Evolutionary conservation across 1,284 basidiomycete genomes (phyloP), one percentile per base, ranked within the genome.

Genomic region (Chalciporus piperatoides): DNA sequence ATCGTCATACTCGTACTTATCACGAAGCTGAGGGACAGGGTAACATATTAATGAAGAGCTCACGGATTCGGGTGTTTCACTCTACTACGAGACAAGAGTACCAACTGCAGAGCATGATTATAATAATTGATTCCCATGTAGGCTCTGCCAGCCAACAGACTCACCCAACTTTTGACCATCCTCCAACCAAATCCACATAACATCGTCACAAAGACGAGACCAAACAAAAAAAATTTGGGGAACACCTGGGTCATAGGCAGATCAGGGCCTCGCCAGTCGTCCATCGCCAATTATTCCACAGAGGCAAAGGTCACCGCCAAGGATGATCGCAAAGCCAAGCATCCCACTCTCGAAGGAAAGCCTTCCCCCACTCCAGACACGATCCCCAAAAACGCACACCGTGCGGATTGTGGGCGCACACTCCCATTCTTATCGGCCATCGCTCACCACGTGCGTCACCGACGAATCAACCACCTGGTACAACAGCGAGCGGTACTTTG

Each of bases 161-260:
- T n/a, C n/a, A n/a, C n/a, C n/a, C n/a, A n/a, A 25, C 7, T 25
- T 25, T 2, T 4, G 12, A 32, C 30, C 6, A 2, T 8, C 35
- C 19, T 37, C 35, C 35, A 17, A 23, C 3, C 21, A 38, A 14
- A 23, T 38, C 36, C 9, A n/a, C 37, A 12, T 28, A 47, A 41
- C 4, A 32, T 49, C 63, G 59, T 66, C 66, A 4, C 53, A n/a
- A 68, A 36, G 64, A 65, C 65, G 59, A 53, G 4, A 23, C 14
- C 21, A 4, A 9, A 48, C 54, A n/a, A 69, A 65, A 65, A 69
- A 65, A n/a, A n/a, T n/a, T 69, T 69, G 30, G 41, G 52, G 57
- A 47, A 52, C 43, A 12, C 17, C 45, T 38, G 67, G 63, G 61
- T 65, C 63, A 68, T 28, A 8, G 63, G 67, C 59, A 37, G 38